These are phyloP conservation scores for Trifolium subterraneum DNA, from an alignment of 306 rosid genomes.

Conservation along the genomic window DNA sequence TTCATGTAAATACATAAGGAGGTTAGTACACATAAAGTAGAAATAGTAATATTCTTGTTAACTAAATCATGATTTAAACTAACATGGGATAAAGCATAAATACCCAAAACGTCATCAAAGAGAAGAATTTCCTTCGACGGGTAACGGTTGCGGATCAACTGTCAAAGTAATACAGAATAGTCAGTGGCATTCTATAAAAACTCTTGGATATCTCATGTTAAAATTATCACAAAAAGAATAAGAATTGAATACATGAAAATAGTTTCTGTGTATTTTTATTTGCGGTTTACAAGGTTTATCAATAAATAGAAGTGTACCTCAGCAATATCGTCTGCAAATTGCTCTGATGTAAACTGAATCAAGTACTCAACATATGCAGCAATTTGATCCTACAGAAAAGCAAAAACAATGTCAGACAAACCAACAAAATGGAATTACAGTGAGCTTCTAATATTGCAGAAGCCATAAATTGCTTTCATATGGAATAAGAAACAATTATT, in stretches of 20 bases:
- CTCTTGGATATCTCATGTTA: conserved; percentile 3
- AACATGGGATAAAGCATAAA: conserved; percentile 52
- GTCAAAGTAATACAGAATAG: conserved; percentile 51
- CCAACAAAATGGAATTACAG: conserved; percentile 18
- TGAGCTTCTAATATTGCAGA: conserved; percentile 17
- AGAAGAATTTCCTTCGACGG: conserved; percentile 83
- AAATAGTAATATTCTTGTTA: conserved; percentile 32
- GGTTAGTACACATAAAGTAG: conserved; percentile 45
- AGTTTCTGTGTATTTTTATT: conserved; percentile 28
- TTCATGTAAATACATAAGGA: conserved; percentile 40
- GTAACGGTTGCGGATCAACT: conserved; percentile 91
- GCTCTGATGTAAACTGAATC: conserved; percentile 93
- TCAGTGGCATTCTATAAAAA: conserved; percentile 35
- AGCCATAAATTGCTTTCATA: conserved; percentile 15
- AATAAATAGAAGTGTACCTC: conserved; percentile 61
- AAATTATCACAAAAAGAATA: conserved; percentile 4
- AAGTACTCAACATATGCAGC: conserved; percentile 93
- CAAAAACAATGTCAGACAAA: conserved; percentile 28
- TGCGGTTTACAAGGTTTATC: conserved; percentile 2
- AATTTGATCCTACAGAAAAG: conserved; percentile 72
- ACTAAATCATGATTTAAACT: conserved; percentile 42
- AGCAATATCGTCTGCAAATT: conserved; percentile 84
- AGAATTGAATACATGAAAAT: conserved; percentile 14
- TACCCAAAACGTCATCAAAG: conserved; percentile 96
- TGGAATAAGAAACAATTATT: conserved; percentile 16